phyloP scores from a whole-genome alignment of 1,284 basidiomycete genomes.

The Termitomyces sp. region DNA sequence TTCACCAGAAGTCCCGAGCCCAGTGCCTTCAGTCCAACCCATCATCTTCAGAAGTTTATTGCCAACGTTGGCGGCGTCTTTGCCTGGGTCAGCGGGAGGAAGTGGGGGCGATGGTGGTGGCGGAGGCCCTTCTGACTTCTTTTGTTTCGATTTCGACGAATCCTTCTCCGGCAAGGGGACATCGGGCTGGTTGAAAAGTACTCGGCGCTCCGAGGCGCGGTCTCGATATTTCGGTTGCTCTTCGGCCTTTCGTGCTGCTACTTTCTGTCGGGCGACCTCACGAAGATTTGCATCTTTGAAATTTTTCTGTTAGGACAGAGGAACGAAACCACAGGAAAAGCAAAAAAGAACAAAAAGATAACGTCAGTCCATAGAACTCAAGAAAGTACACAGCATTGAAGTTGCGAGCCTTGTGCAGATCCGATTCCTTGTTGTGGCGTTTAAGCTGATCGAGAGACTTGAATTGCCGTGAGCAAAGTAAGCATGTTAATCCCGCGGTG shows the following conservation, averaged over 20 bases:
- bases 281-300: constrained; percentile 64
- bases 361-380: constrained; percentile 29
- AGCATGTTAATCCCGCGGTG: constrained; percentile 65
- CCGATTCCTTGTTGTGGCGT: constrained; percentile 86
- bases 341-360: constrained; percentile 21
- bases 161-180: constrained; percentile 60
- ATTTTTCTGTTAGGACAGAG: constrained; percentile 61
- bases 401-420: constrained; percentile 81
- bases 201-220: constrained; percentile 82
- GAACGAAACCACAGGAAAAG: constrained; percentile 13
- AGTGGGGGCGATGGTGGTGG: constrained; percentile 60
- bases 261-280: constrained; percentile 71
- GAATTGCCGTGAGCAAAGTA: constrained; percentile 90
- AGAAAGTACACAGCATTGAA: constrained; percentile 29
- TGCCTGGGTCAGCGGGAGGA: constrained; percentile 56
- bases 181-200: constrained; percentile 87
- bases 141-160: constrained; percentile 31
- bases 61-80: constrained; percentile 80
- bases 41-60: constrained; percentile 92
- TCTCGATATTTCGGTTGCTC: constrained; percentile 82
- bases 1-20: constrained; percentile 74
- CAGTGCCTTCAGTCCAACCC: constrained; percentile 92
- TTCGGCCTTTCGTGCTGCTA: constrained; percentile 39
- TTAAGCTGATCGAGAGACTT: constrained; percentile 79
- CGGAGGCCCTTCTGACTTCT: constrained; percentile 56